Evolutionary conservation across 805 yeast species (phyloP).

Genomic region (Lipomyces oligophaga): DNA sequence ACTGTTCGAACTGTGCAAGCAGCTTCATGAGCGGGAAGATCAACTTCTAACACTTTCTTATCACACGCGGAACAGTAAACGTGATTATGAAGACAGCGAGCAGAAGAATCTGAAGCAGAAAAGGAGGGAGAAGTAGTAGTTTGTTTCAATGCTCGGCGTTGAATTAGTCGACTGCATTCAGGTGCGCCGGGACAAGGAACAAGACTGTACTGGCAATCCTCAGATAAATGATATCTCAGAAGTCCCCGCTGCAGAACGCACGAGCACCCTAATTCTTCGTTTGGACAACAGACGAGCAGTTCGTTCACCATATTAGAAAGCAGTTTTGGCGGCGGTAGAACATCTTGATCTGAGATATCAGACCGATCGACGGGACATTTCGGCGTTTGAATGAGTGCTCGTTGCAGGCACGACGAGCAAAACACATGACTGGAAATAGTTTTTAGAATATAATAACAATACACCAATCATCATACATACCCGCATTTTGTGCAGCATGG

Average conservation of each 20-base stretch:
- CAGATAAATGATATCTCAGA: conserved; percentile 47
- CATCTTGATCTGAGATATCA: conserved; percentile 41
- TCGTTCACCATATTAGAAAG: conserved; percentile 61
- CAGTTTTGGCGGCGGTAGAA: conserved; percentile 54
- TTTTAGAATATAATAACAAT: background rate
- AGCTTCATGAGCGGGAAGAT: conserved; percentile 11
- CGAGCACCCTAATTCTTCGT: conserved; percentile 50
- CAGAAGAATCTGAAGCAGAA: background rate
- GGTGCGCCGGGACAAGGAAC: conserved; percentile 39
- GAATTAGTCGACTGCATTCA: conserved; percentile 29
- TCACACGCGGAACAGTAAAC: conserved; percentile 23
- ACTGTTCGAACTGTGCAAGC: conserved; percentile 18
- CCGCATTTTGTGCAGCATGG: conserved; percentile 66
- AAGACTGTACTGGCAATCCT: conserved; percentile 41
- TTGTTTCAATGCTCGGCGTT: conserved; percentile 23
- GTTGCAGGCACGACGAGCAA: conserved; percentile 50
- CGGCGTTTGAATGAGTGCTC: conserved; percentile 29
- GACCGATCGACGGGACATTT: conserved; percentile 63
- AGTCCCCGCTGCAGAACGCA: conserved; percentile 61
- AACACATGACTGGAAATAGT: conserved; percentile 48
- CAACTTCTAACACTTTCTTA: conserved; percentile 9
- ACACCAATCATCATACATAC: conserved; percentile 9
- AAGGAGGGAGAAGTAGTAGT: background rate
- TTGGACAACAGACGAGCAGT: conserved; percentile 53
- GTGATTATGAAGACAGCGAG: conserved; percentile 3